These are phyloP conservation scores for Euptelea pleiosperma DNA, from an alignment of 164 flowering plant genomes.

Conservation along the genomic window DNA sequence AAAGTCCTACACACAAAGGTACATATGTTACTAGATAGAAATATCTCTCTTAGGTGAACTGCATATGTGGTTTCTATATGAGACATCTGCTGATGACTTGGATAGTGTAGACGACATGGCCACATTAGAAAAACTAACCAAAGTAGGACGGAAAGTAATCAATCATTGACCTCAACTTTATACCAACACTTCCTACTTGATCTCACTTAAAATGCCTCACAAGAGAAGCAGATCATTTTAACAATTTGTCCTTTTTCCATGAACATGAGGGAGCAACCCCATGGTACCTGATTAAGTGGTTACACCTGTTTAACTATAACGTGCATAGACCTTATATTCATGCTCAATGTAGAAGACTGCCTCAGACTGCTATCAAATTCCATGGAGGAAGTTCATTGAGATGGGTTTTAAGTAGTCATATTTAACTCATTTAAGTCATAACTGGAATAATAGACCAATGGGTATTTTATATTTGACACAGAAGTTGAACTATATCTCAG, in stretches of 20 bases:
- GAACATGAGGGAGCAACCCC: neutral
- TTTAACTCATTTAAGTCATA: too few species aligned
- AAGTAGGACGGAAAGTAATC: too few species aligned
- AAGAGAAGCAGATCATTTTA: neutral
- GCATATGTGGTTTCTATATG: neutral
- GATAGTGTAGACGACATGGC: neutral
- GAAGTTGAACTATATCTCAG: too few species aligned
- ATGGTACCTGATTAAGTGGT: neutral
- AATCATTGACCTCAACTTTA: too few species aligned
- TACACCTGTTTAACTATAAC: neutral
- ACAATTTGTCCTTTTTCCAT: neutral
- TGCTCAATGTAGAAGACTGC: too few species aligned
- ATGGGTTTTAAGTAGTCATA: too few species aligned
- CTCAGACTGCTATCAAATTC: neutral
- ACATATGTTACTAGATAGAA: neutral
- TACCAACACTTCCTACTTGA: too few species aligned
- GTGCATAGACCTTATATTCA: too few species aligned
- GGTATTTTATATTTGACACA: too few species aligned
- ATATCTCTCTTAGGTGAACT: neutral
- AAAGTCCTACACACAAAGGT: slow-evolving; percentile 55
- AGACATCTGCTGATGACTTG: neutral
- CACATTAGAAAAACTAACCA: neutral
- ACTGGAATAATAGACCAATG: too few species aligned
- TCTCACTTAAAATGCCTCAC: too few species aligned
- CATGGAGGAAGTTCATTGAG: too few species aligned